Base-by-base conservation (phyloP, 23 red algal species). In the Chondrus crispus region DNA sequence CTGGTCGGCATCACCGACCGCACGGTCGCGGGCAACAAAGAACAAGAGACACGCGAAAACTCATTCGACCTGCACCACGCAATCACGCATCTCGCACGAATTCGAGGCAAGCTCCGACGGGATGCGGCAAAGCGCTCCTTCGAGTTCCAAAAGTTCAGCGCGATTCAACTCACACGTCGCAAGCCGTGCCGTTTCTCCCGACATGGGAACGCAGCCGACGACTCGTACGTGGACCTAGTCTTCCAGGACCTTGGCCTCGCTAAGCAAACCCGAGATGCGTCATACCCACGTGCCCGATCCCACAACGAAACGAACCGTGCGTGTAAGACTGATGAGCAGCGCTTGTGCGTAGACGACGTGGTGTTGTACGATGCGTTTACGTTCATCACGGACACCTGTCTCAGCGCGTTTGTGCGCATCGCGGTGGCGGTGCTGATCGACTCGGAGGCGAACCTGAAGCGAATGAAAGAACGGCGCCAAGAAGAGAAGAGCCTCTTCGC, bases 361-460 rank as follows among this genome's bases (percentile, higher is more conserved):
- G 79, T 92, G 26, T 73, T 92, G 62, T 92, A 92, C 76, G 69
- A 84, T 62, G 76, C 89, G 44, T 92, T 82, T 62, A 73, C 73
- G 28, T 92, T 92, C 60, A 77, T 84, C 54, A 60, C 89, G 32
- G 79, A 92, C 44, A 63, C 53, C 12, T 92, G 89, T 68, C 62
- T 92, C 13, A 84, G 77, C 40, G 89, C 78, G 46, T 92, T 92
- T 74, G 63, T 92, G 39, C 79, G 77, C 38, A 92, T 92, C 58
- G 89, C 89, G 47, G 77, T 72, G 29, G 58, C 42, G 37, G 54
- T 90, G n/a, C 73, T 90, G 69, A 3, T 38, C 6, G 71, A 81
- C 44, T 42, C 37, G 26, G 54, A 90, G 60, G 53, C 69, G n/a
- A 81, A 90, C 30, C 26, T 90, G 0, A 38, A 90, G 2, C 33